phyloP scores from a whole-genome alignment of 768 basidiomycete species.

The Mycena amicta region DNA sequence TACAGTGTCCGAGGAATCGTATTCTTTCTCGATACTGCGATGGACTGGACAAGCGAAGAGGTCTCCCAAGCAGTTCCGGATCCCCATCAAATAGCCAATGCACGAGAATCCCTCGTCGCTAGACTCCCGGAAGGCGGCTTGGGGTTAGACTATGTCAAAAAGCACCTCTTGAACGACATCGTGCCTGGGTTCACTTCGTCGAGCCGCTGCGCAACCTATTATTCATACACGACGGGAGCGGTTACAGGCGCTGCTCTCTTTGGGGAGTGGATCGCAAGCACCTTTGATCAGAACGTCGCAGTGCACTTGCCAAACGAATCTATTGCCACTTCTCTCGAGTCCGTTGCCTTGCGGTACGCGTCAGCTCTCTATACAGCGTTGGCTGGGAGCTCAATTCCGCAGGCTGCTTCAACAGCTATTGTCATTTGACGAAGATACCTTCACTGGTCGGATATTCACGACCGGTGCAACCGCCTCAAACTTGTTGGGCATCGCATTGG shows the following conservation, averaged over 20 bases:
- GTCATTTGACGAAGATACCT: constrained; percentile 3
- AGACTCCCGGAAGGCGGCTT: constrained; percentile 12
- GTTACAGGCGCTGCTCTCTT: constrained; percentile 18
- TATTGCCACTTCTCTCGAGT: constrained; percentile 10
- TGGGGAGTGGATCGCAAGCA: constrained; percentile 18
- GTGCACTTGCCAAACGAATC: constrained; percentile 17
- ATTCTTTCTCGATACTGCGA: too few species aligned
- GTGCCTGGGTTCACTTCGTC: constrained; percentile 14
- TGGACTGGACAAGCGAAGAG: neutral
- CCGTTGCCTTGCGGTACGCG: constrained; percentile 9
- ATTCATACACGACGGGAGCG: constrained; percentile 17
- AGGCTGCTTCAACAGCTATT: constrained; percentile 22
- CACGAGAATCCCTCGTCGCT: constrained; percentile 7
- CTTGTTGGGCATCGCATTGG: constrained; percentile 14
- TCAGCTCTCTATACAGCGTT: too few species aligned
- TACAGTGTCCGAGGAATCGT: too few species aligned
- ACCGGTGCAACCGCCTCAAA: constrained; percentile 20
- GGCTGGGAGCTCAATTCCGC: neutral
- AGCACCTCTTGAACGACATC: constrained; percentile 16
- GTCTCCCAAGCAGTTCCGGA: constrained; percentile 8
- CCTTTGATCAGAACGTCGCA: constrained; percentile 19
- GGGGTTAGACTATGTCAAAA: constrained; percentile 13
- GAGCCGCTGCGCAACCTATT: constrained; percentile 14
- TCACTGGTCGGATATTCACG: constrained; percentile 15
- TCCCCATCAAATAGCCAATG: neutral